These are phyloP conservation scores for Keqinozyma sinolaborantium DNA, from an alignment of 1,139 yeast genomes.

Conservation along the genomic window DNA sequence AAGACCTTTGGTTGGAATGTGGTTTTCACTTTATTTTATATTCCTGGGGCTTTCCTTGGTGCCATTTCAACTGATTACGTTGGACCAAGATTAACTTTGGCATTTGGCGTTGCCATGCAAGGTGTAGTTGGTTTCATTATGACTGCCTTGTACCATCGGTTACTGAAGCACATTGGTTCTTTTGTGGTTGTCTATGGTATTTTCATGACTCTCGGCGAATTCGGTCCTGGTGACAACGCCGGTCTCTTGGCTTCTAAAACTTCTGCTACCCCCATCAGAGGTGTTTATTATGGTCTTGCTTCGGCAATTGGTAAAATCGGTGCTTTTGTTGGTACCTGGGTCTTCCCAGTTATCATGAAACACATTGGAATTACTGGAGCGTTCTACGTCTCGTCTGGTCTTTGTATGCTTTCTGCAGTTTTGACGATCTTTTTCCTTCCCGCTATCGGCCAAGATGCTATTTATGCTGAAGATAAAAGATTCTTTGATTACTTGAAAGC, in stretches of 20 bases:
- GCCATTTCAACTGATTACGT: conserved; percentile 78
- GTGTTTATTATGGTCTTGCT: conserved; percentile 86
- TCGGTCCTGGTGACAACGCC: conserved; percentile 92
- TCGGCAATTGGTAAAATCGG: conserved; percentile 92
- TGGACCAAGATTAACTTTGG: conserved; percentile 82
- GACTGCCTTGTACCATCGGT: conserved; percentile 64
- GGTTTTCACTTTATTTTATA: conserved; percentile 79
- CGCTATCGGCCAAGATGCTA: conserved; percentile 77
- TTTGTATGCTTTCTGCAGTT: conserved; percentile 69
- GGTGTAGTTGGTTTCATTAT: conserved; percentile 80
- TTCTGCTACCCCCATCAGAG: conserved; percentile 82
- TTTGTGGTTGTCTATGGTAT: conserved; percentile 86
- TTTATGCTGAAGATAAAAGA: conserved; percentile 69
- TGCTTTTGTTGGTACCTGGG: conserved; percentile 87
- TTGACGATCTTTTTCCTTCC: conserved; percentile 75
- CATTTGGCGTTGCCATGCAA: conserved; percentile 66
- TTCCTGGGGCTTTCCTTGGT: conserved; percentile 88
- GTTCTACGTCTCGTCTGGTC: conserved; percentile 74
- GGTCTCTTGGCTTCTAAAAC: conserved; percentile 87
- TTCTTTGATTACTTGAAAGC: conserved; percentile 61
- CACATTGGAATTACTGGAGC: conserved; percentile 66
- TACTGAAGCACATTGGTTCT: conserved; percentile 64
- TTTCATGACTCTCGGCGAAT: conserved; percentile 82
- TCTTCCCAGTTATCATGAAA: conserved; percentile 71
- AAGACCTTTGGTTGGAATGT: conserved; percentile 91